Evolutionary conservation across 768 basidiomycete genomes (phyloP).

Genomic region (Termitomyces sp.): DNA sequence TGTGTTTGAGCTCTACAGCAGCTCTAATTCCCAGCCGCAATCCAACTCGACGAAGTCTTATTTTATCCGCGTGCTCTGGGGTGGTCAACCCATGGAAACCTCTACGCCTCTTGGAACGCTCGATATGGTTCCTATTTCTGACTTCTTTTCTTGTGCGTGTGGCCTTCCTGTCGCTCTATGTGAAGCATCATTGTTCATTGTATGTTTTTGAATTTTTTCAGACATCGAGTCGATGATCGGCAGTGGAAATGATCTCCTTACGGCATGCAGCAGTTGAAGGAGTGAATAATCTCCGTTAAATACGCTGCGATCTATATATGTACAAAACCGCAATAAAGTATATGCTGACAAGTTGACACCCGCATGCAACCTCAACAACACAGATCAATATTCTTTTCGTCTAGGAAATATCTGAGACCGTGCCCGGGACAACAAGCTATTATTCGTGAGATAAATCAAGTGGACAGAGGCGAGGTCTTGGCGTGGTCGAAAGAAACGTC

Average conservation of each 20-base stretch:
- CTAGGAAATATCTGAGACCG: neutral
- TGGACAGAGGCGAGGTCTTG: neutral
- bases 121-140: slow-evolving; percentile 37
- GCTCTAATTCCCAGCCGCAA: neutral
- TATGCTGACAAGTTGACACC: neutral
- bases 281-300: neutral
- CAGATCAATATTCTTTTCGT: neutral
- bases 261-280: slow-evolving; percentile 19
- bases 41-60: slow-evolving; percentile 7
- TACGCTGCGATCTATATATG: neutral
- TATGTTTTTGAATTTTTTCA: slow-evolving; percentile 10
- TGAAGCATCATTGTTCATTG: neutral
- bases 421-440: neutral
- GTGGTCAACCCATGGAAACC: slow-evolving; percentile 43
- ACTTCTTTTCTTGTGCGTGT: slow-evolving; percentile 37
- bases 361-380: neutral
- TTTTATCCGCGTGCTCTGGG: slow-evolving; percentile 46
- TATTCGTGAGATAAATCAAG: neutral
- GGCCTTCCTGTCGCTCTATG: neutral
- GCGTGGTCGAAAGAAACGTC: neutral
- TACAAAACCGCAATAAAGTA: neutral
- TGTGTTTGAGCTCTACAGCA: slow-evolving; percentile 40
- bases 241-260: slow-evolving; percentile 24
- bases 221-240: slow-evolving; percentile 37
- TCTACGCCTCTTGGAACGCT: slow-evolving; percentile 41